phyloP scores from a whole-genome alignment of 139 green algal genomes.

The Chlorella vulgaris region DNA sequence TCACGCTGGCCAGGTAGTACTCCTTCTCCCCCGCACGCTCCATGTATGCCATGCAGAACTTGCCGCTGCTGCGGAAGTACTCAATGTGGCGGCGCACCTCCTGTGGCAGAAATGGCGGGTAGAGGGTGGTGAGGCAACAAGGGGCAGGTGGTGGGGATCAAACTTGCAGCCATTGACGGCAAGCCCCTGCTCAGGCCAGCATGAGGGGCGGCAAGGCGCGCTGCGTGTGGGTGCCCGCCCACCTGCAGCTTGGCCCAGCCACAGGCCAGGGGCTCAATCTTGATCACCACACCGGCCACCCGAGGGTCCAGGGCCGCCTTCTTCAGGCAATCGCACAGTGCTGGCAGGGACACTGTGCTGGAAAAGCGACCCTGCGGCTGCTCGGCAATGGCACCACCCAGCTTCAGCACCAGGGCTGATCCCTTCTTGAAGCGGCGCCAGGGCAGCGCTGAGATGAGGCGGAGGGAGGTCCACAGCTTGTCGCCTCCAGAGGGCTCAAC shows the following conservation, averaged over 20 bases:
- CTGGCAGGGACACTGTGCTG: conserved; percentile 55
- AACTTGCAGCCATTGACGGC: too few relatives aligned
- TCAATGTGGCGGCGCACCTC: conserved; percentile 83
- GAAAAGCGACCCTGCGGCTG: conserved; percentile 57
- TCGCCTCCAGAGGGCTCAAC: conserved; percentile 14
- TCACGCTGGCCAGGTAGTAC: conserved; percentile 83
- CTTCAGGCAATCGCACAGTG: conserved; percentile 69
- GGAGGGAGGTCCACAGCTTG: conserved; percentile 25
- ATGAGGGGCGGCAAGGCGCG: too few relatives aligned
- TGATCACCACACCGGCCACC: conserved; percentile 81
- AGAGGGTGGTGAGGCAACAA: too few relatives aligned
- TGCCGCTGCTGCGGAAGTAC: conserved; percentile 78
- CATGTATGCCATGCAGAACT: conserved; percentile 89
- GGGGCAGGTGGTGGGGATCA: too few relatives aligned
- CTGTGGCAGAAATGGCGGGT: conserved; percentile 40
- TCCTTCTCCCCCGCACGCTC: conserved; percentile 87
- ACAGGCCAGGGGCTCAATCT: conserved; percentile 75
- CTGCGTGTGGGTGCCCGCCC: neutral
- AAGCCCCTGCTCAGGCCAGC: neutral
- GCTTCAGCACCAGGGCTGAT: conserved; percentile 79
- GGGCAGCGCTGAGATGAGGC: conserved; percentile 69
- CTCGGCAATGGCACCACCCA: conserved; percentile 63
- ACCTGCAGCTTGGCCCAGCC: conserved; percentile 67
- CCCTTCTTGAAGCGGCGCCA: conserved; percentile 89
- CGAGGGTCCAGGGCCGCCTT: conserved; percentile 92